Evolutionary conservation across 331 rosid species (phyloP), one percentile per base, ranked within the genome.

Genomic region (Cydonia oblonga): DNA sequence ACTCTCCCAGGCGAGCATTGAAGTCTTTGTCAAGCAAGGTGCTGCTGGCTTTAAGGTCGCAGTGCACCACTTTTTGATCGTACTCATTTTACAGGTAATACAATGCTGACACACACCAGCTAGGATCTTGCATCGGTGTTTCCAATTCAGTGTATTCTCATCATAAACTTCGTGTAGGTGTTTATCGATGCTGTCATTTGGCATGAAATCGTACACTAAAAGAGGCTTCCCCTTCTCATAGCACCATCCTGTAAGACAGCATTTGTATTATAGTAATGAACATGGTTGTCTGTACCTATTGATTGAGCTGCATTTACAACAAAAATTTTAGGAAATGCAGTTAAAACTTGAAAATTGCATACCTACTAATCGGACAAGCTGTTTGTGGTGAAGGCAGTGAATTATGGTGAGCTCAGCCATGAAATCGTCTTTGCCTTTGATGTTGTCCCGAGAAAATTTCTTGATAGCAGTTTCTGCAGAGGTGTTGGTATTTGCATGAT

Each of bases 381-480:
- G 81, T 69, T 72, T 81, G 66, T 86, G 87, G 69, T 87, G 90
- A 70, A 86, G 90, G n/a, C 82, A 77, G 69, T 86, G 86, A 76
- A 86, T 86, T 5, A 86, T 86, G 56, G 90, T 83, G 64, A 83
- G 86, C 84, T 86, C 90, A 35, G 86, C 90, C 75, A 83, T 53
- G 81, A 86, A 86, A 78, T 86, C 84, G 14, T 75, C 82, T 71
- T 69, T 78, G 66, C 90, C 77, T 59, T 83, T 56, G 30, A 83
- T 71, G 68, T 76, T 76, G 32, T 86, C 87, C 54, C 82, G 70
- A 12, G 84, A 78, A 59, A 83, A 86, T 76, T 66, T 68, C 86
- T 86, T 86, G 56, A 86, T 87, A 5, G 87, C 81, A 28, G 83
- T 30, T 78, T 81, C 81, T 63, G 70, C 62, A 16, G 33, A 20